Percentiles rank a stretch among this genome's conserved stretches.
These are phyloP conservation scores for Betula pendula DNA, from an alignment of 306 rosid genomes.

Conservation along the genomic window DNA sequence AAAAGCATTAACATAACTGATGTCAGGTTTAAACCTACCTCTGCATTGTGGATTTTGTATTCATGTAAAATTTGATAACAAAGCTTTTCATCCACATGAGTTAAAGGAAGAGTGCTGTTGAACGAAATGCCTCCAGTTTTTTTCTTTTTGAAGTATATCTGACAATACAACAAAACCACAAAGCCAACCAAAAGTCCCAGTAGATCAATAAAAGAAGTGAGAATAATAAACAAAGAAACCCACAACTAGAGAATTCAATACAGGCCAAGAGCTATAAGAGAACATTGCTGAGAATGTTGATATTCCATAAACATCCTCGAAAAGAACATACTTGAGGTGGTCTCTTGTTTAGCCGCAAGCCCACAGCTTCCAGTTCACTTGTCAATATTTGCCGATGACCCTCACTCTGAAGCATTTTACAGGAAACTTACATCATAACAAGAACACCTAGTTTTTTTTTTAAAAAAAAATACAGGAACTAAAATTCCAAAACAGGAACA, in stretches of 20 bases:
- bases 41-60: constrained; percentile 99
- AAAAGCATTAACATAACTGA: not conserved
- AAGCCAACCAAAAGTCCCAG: constrained; percentile 4
- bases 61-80: constrained; percentile 98
- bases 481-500: not conserved
- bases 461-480: not conserved
- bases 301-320: constrained; percentile 17
- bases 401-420: constrained; percentile 69
- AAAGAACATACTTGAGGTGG: constrained; percentile 81
- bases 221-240: not conserved
- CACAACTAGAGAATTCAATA: not conserved
- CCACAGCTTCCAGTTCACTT: constrained; percentile 97
- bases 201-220: constrained; percentile 16
- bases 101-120: constrained; percentile 84
- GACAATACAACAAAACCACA: constrained; percentile 34
- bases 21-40: constrained; percentile 48
- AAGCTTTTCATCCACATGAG: constrained; percentile 97
- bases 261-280: not conserved
- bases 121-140: constrained; percentile 98
- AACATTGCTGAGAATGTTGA: not conserved
- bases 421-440: constrained; percentile 9
- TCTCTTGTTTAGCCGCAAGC: constrained; percentile 90
- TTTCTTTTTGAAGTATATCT: constrained; percentile 98
- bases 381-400: constrained; percentile 99
- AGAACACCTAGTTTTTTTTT: constrained; percentile 19